Conservation (phyloP, 306 rosid species). For the Prunus armeniaca region DNA sequence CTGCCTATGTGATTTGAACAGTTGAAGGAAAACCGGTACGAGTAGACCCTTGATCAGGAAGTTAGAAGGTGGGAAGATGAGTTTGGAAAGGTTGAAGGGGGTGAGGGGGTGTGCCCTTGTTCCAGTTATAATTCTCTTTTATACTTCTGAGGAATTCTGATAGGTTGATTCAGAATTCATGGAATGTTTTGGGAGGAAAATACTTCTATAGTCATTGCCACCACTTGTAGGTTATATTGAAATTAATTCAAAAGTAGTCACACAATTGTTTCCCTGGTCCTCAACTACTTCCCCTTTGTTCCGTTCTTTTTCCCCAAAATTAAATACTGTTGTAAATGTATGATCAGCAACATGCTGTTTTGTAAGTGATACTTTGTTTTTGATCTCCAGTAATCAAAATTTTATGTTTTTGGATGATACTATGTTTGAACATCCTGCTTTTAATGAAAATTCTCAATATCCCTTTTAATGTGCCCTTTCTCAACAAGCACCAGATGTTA, state of each 20-base stretch:
- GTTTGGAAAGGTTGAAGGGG: slow-evolving; percentile 21
- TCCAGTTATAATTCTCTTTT: background rate
- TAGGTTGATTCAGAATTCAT: slow-evolving; percentile 6
- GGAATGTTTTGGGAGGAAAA: slow-evolving; percentile 25
- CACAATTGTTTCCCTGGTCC: background rate
- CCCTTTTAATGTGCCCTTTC: no score
- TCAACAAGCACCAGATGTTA: no score
- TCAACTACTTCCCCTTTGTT: background rate
- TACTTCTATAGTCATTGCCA: slow-evolving; percentile 19
- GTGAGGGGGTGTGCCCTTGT: background rate
- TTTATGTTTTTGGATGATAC: background rate
- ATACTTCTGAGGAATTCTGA: slow-evolving; percentile 20
- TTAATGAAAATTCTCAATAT: background rate
- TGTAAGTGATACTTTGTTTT: slow-evolving; percentile 7
- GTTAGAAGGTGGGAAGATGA: slow-evolving; percentile 29
- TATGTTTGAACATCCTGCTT: background rate
- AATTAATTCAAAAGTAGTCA: background rate
- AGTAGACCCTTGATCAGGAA: slow-evolving; percentile 27
- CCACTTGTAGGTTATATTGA: slow-evolving; percentile 11
- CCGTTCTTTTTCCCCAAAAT: background rate
- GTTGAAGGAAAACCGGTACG: slow-evolving; percentile 12
- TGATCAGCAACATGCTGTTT: slow-evolving; percentile 1
- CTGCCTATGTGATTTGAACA: slow-evolving; percentile 16
- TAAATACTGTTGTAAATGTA: slow-evolving; percentile 26
- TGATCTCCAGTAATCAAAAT: background rate